Base-by-base conservation (phyloP, 345 rosid species). In the Populus tremula region DNA sequence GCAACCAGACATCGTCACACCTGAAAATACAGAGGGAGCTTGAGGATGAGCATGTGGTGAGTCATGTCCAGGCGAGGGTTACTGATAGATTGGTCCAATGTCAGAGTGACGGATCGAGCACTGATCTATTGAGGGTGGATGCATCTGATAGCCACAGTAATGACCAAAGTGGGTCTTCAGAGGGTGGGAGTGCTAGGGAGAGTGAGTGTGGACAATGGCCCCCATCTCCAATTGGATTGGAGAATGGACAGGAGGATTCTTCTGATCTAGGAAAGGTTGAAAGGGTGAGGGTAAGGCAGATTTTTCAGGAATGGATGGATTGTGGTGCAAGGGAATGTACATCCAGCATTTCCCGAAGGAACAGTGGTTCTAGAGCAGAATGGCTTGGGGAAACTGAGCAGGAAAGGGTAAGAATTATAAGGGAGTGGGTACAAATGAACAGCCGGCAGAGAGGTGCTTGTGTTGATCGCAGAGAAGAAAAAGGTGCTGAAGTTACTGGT, bases 311-410 rank as follows among this genome's bases (percentile, higher is more conserved):
- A 77, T 93, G 99, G 99, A 91, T 80, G 93, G 89, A 82, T 77
- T 81, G 84, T 81, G 88, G 94, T 80, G 81, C 78, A 11, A 88
- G 89, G 78, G 97, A 90, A 54, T 76, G 81, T 12, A 39, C 83
- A 38, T 77, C 97, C 25, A 80, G 81, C 78, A 82, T 83, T 76
- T 86, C 91, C 23, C 83, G 49, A 45, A 67, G 85, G 79, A 86
- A 73, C 61, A 86, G 85, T 76, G 75, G 83, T 77, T 69, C 96
- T 54, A 88, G 91, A 76, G 87, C 86, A 11, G 94, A 89, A 65
- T 90, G 95, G 94, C 92, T 93, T 63, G 98, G 96, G 49, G 97
- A 95, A 85, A 90, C 86, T 23, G 99, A 95, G 80, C 99, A 93
- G 86, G 97, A 87, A 87, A 91, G 99, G 78, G 98, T 93, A 71